Base-by-base conservation (phyloP, 2,329 filamentous ascomycete species). In the Cadophora luteo-olivacea region DNA sequence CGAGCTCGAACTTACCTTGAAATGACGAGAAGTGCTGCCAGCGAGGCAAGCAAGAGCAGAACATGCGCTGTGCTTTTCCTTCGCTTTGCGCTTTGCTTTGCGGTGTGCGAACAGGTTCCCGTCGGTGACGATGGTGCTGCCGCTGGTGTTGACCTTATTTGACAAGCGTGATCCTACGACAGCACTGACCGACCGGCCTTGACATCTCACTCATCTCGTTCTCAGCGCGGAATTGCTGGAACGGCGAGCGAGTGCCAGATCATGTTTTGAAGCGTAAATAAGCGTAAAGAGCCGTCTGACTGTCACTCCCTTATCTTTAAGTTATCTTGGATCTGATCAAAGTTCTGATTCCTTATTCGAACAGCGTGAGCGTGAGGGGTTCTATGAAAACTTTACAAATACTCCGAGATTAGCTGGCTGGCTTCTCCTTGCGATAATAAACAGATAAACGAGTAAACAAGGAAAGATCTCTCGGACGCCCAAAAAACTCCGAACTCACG, bases 281-380 rank as follows among this genome's bases (percentile, higher is more conserved):
- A 70, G 66, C 68, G 70, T 65, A 48, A 33, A 58, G 52, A 67
- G 55, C 61, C 66, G 61, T 63, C 66, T 45, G 24, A 62, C 41
- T 48, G 5, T 62, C 45, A 38, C 41, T 38, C 41, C 41, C 41
- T 45, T 45, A 45, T 45, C 41, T 45, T 45, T 19, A 32, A 45
- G 22, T 68, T 66, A 61, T 66, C 65, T 58, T 58, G 33, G 52
- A 61, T 62, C 45, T 54, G 64, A 22, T 49, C 6, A 45, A 29
- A 24, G 41, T 22, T 19, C 14, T 16, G 41, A 45, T 5, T 6
- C 14, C 41, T 16, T 45, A 2, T 11, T 14, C 8, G 9, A 38
- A 11, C 36, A 38, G 12, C 51, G 24, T n/a, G 55, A 32, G 57
- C 1, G 22, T 25, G 55, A 38, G 55, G 4, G 33, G 32, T 22